Base-by-base conservation (phyloP, 2,329 filamentous ascomycete genomes). In the Fusarium falciforme region DNA sequence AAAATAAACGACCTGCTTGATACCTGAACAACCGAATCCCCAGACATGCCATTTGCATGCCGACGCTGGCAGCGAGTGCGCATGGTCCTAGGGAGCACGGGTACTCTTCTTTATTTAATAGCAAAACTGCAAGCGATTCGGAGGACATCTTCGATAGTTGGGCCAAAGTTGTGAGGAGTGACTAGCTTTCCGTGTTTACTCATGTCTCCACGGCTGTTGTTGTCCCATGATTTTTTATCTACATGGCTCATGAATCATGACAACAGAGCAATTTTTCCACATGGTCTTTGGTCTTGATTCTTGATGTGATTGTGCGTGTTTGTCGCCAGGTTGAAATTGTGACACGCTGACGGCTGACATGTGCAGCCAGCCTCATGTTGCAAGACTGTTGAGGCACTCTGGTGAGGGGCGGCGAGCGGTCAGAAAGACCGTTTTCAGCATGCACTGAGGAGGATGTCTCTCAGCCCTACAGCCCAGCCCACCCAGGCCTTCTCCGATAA, bases 1-100 rank as follows among this genome's bases (percentile, higher is more conserved):
- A 89, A 96, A 96, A 89, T 96, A 94, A 88, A 67, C 67, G 64
- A 72, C 66, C 71, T 66, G 67, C 68, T 73, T 76, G 75, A 79
- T 79, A 79, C 74, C 72, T 74, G 71, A 72, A 68, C 61, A 67
- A 76, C 69, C 69, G 67, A 71, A 52, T 65, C 66, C 68, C 65
- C 69, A 54, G 67, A 64, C 66, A 62, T 72, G 68, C 54, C 69
- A 66, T 74, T 60, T 54, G 49, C 59, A 64, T 61, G 47, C 73
- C 66, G 60, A 71, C 66, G 47, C 71, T 47, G 64, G 58, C 52
- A 63, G 70, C 58, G 60, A 68, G 72, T 65, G 66, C 61, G 67
- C 42, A 74, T 70, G 68, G 72, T 61, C 68, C 62, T 59, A 60
- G 70, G 65, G 69, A 66, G 66, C 61, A 68, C 55, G 68, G 70